Conservation (phyloP, 352 stramenopile species). For the Phytophthora syringae region DNA sequence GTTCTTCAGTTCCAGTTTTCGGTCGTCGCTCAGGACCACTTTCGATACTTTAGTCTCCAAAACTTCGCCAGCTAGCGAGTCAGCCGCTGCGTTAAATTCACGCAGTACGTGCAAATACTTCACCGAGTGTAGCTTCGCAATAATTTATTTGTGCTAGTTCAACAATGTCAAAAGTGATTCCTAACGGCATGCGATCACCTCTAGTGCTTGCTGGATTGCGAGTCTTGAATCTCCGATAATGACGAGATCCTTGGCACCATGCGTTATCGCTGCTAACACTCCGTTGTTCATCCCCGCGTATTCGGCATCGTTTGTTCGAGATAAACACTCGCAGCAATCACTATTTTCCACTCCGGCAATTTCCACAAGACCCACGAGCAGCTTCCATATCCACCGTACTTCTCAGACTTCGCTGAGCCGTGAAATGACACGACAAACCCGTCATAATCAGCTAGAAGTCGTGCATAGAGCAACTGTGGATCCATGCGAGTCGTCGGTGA, state of each 20-base stretch:
- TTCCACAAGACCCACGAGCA: neutral
- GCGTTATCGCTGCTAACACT: neutral
- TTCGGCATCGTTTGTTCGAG: slow-evolving; percentile 20
- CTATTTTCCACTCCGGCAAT: neutral
- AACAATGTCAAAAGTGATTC: slow-evolving; percentile 6
- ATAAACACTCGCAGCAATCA: neutral
- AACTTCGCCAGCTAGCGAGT: neutral
- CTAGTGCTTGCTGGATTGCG: slow-evolving; percentile 19
- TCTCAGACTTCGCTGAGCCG: neutral
- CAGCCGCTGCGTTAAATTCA: slow-evolving; percentile 1
- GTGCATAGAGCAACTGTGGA: neutral
- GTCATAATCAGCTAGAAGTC: neutral
- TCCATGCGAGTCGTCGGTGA: neutral
- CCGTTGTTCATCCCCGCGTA: slow-evolving; percentile 23
- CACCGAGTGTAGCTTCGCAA: neutral
- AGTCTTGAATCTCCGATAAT: slow-evolving; percentile 8
- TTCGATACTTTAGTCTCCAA: neutral
- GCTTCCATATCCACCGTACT: neutral
- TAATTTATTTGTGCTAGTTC: neutral
- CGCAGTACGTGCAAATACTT: slow-evolving; percentile 3
- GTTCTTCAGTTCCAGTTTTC: neutral
- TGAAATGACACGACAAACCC: neutral
- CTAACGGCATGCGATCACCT: slow-evolving; percentile 12
- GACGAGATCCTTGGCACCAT: slow-evolving; percentile 7
- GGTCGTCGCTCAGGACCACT: neutral